phyloP scores from a whole-genome alignment of 2,329 filamentous ascomycete genomes.

The Huntiella bhutanensis region DNA sequence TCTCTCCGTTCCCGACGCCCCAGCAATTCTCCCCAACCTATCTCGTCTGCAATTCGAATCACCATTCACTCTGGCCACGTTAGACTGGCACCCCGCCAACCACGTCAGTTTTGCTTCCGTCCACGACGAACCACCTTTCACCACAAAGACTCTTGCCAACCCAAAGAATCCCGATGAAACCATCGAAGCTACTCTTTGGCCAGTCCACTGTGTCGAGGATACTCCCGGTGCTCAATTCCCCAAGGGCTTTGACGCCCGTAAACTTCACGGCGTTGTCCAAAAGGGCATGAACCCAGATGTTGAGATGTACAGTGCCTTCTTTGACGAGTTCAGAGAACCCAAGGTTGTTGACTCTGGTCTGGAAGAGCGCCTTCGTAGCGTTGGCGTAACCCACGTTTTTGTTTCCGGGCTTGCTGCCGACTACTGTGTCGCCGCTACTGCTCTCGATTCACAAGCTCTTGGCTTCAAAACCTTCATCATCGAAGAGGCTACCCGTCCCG shows the following conservation, averaged over 20 bases:
- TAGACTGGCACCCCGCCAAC: constrained; percentile 68
- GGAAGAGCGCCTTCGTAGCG: constrained; percentile 32
- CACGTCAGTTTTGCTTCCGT: constrained; percentile 83
- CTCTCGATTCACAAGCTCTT: constrained; percentile 53
- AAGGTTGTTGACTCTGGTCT: constrained; percentile 45
- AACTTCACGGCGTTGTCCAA: constrained; percentile 47
- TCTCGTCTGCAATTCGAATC: constrained; percentile 50
- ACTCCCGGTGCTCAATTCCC: constrained; percentile 56
- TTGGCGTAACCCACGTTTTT: constrained; percentile 52
- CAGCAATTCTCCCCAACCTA: constrained; percentile 48
- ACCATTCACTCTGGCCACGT: constrained; percentile 50
- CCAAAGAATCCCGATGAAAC: constrained; percentile 42
- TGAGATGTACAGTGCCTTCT: constrained; percentile 92
- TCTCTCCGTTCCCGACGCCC: constrained; percentile 62
- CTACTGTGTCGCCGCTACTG: constrained; percentile 73
- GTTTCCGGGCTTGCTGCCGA: constrained; percentile 75
- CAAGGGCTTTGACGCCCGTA: constrained; percentile 42
- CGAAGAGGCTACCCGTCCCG: constrained; percentile 57
- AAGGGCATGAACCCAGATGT: constrained; percentile 60
- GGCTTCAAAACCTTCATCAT: constrained; percentile 65
- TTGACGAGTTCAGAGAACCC: constrained; percentile 52
- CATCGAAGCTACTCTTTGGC: constrained; percentile 63
- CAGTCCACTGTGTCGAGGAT: constrained; percentile 66
- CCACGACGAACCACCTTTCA: constrained; percentile 45
- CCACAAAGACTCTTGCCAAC: constrained; percentile 44